Conservation (phyloP, 352 stramenopile genomes). For the Pilasporangium apinafurcum region DNA sequence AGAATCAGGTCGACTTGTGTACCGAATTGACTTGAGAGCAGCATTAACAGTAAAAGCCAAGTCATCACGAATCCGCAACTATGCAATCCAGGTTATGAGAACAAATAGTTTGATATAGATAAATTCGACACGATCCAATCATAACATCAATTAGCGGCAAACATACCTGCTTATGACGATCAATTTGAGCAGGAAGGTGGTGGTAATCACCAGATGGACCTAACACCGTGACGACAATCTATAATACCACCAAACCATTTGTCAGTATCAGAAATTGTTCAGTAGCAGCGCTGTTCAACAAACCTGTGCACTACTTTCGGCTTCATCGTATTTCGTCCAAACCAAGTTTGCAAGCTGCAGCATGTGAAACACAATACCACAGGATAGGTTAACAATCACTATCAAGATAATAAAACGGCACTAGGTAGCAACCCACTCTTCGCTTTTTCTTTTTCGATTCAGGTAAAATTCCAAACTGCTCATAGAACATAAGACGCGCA, state of each 20-base stretch:
- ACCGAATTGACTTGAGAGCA: slow-evolving; percentile 66
- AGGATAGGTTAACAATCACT: too few species aligned
- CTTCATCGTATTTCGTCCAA: slow-evolving; percentile 53
- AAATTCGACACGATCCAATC: not conserved
- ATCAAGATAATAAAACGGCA: too few species aligned
- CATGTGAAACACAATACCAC: too few species aligned
- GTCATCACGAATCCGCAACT: slow-evolving; percentile 69
- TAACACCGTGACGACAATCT: slow-evolving; percentile 52
- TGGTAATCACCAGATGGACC: slow-evolving; percentile 47
- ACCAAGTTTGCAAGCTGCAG: slow-evolving; percentile 46
- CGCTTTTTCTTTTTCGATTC: slow-evolving; percentile 68
- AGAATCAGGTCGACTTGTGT: slow-evolving; percentile 19
- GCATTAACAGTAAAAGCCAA: slow-evolving; percentile 75
- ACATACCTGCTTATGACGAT: slow-evolving; percentile 60
- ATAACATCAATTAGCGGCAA: not conserved
- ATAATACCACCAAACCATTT: not conserved
- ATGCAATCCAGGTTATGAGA: too few species aligned
- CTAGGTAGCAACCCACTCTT: slow-evolving; percentile 17
- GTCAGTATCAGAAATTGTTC: too few species aligned
- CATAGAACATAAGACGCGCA: slow-evolving; percentile 48
- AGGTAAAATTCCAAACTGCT: slow-evolving; percentile 47
- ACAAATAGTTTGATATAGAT: not conserved
- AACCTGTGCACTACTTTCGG: slow-evolving; percentile 60
- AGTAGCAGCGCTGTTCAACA: not conserved
- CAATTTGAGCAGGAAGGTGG: slow-evolving; percentile 45